phyloP scores from a whole-genome alignment of 257 asterid species.

The Plantago major region DNA sequence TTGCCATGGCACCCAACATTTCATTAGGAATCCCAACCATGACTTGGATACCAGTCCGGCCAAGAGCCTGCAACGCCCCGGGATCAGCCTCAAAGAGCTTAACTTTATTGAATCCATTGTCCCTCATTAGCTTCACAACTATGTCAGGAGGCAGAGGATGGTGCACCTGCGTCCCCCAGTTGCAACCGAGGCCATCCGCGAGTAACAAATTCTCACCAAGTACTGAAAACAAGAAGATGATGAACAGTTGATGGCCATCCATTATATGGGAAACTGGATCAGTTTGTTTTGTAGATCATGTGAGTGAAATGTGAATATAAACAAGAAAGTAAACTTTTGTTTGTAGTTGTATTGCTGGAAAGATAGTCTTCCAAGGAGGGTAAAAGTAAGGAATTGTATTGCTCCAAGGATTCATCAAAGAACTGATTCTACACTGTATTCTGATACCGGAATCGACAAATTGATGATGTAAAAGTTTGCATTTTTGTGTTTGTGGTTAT shows the following conservation, averaged over 20 bases:
- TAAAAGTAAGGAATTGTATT: constrained; percentile 45
- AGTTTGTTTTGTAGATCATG: constrained; percentile 5
- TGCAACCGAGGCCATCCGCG: constrained; percentile 51
- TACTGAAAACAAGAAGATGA: constrained; percentile 26
- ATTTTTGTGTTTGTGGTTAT: constrained; percentile 8
- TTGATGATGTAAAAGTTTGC: not conserved
- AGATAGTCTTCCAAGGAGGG: constrained; percentile 26
- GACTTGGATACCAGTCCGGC: constrained; percentile 69
- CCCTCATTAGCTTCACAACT: constrained; percentile 66
- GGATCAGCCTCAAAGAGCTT: constrained; percentile 88
- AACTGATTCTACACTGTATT: constrained; percentile 43
- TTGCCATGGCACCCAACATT: constrained; percentile 56
- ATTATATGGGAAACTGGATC: constrained; percentile 19
- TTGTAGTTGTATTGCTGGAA: constrained; percentile 13
- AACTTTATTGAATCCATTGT: constrained; percentile 74
- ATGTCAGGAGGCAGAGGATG: constrained; percentile 70
- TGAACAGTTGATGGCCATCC: constrained; percentile 26
- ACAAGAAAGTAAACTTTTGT: constrained; percentile 20
- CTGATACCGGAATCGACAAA: not conserved
- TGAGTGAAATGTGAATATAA: constrained; percentile 16
- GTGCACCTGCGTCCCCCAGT: constrained; percentile 62
- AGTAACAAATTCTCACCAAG: not conserved
- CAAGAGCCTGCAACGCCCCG: constrained; percentile 56
- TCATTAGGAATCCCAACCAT: constrained; percentile 98
- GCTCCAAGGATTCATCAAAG: constrained; percentile 35